Percentiles rank a stretch among this genome's conserved stretches.
These are phyloP conservation scores for Cephalotrichum gorgonifer DNA, from an alignment of 2,329 filamentous ascomycete genomes.

Conservation along the genomic window DNA sequence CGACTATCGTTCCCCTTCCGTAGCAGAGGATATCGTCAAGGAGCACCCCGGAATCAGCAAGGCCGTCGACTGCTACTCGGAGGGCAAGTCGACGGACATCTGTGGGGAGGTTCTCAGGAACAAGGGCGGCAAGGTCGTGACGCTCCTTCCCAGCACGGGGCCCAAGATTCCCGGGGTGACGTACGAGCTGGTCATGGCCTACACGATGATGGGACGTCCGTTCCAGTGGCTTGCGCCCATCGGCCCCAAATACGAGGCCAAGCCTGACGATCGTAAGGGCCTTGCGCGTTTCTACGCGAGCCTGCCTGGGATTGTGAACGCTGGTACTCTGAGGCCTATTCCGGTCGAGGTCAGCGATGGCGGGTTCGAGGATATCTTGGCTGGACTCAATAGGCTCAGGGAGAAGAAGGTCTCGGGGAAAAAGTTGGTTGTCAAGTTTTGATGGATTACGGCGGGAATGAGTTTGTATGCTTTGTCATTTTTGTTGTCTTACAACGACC, in stretches of 20 bases:
- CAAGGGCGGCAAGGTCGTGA: conserved; percentile 18
- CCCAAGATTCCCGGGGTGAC: conserved; percentile 11
- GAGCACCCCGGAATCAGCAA: conserved; percentile 14
- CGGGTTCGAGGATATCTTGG: conserved; percentile 11
- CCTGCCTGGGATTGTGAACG: conserved; percentile 9
- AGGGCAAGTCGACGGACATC: conserved; percentile 17
- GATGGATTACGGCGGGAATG: no score
- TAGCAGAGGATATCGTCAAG: conserved; percentile 10
- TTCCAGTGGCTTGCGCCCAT: conserved; percentile 17
- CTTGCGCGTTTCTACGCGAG: conserved; percentile 12
- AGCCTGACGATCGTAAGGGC: conserved; percentile 11
- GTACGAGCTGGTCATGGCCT: conserved; percentile 14
- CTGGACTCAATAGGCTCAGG: conserved; percentile 11
- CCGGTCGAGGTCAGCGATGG: conserved; percentile 8
- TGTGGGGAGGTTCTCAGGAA: conserved; percentile 14
- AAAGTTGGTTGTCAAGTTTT: conserved; percentile 10
- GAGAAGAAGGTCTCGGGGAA: conserved; percentile 12
- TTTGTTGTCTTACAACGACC: no score
- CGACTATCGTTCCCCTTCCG: conserved; percentile 23
- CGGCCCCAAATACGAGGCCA: conserved; percentile 18
- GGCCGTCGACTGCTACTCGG: conserved; percentile 20
- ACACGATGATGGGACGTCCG: conserved; percentile 12
- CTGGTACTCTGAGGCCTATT: background rate
- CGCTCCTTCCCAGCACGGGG: conserved; percentile 13
- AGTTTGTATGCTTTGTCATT: no score